Evolutionary conservation across 768 basidiomycete genomes (phyloP), one percentile per base, ranked within the genome.

Genomic region (Macrolepiota fuliginosa): DNA sequence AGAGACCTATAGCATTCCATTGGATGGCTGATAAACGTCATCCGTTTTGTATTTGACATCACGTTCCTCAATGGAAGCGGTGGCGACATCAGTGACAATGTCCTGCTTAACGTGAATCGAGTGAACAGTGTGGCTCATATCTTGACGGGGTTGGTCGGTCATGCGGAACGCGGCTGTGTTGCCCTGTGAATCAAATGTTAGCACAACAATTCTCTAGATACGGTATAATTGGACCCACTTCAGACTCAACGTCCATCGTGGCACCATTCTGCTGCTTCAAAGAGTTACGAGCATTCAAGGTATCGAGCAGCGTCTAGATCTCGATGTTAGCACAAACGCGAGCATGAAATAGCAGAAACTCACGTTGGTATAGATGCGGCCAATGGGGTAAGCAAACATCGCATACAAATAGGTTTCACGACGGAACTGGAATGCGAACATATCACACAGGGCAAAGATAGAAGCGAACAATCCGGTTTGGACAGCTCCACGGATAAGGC

Each of bases 381-480:
- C 74, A 24, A 76, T 68, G 15, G 74, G 74, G 54, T 70, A 73
- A 11, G 73, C 72, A 46, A 74, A 76, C 71, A 76, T 72, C 9
- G 73, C 71, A 45, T 76, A 74, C 13, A 76, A 54, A 37, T 72
- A 70, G n/a, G 73, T 74, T n/a, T 77, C 58, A 42, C 72, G 68
- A 46, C 75, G 67, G 10, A 80, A 66, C 42, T 74, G 60, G 63
- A 77, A 77, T 24, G 72, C 74, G 58, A 83, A 76, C 27, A 85
- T 66, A 66, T 84, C 82, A 1, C 75, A 80, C 37, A 83, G 64
- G 10, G 84, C 81, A 53, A 85, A 83, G 0, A 82, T 70, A 0
- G 80, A 78, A 12, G 78, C 80, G 61, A 84, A 83, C 4, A 82
- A 63, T 42, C 84, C 83, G 3, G 84, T 84, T 63, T 83, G 82